Evolutionary conservation across 345 rosid species (phyloP), one percentile per base, ranked within the genome.

Genomic region (Sonneratia alba): DNA sequence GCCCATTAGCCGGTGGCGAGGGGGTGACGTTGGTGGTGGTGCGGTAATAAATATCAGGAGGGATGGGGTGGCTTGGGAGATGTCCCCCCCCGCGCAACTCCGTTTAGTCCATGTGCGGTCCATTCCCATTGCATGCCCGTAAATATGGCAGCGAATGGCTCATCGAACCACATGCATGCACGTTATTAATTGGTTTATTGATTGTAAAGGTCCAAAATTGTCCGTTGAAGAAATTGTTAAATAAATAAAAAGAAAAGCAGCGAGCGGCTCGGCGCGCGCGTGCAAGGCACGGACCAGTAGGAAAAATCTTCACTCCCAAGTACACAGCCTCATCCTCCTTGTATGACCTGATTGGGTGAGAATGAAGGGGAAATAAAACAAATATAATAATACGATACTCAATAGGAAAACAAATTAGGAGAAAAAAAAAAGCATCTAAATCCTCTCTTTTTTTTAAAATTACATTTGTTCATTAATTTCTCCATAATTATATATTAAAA

Each of bases 101-200:
- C n/a, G n/a, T 19, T 53, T 16, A 16, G 53, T 19, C 57, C 57
- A 53, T 53, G n/a, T 53, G 57, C n/a, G 57, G 57, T 57, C 34
- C 64, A 22, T 57, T 57, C 34, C 64, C 32, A 57, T 57, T n/a
- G n/a, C n/a, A n/a, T n/a, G n/a, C n/a, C n/a, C n/a, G n/a, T n/a
- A n/a, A n/a, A n/a, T n/a, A n/a, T n/a, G n/a, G n/a, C n/a, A n/a
- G n/a, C n/a, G n/a, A n/a, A n/a, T n/a, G n/a, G n/a, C n/a, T n/a
- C n/a, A n/a, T n/a, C n/a, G n/a, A n/a, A n/a, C n/a, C 64, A 57
- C 64, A 57, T 57, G 64, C 34, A 57, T 57, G 64, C 64, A 57
- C 64, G 64, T 57, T 57, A 57, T 57, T 57, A n/a, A 48, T 48
- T 48, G 13, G 16, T n/a, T 48, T 12, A 48, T 48, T 48, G 16